Percentiles rank a stretch among this genome's conserved stretches.
phyloP scores from a whole-genome alignment of 176 grass and related monocot species.

The Typha latifolia region DNA sequence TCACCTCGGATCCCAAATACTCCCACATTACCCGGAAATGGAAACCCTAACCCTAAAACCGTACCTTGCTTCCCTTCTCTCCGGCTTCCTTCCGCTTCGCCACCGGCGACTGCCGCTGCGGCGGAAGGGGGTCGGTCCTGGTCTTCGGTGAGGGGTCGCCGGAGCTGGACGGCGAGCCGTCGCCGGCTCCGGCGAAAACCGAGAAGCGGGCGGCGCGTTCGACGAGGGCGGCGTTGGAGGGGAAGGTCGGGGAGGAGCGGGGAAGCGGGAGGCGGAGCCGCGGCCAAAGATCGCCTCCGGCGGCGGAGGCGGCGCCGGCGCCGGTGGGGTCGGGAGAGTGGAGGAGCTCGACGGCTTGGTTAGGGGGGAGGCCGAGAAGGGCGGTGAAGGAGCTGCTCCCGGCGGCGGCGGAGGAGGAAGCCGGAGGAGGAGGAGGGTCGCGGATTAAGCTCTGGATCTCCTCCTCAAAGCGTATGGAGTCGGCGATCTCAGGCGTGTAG shows the following conservation, averaged over 20 bases:
- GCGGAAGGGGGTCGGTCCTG: conserved; percentile 7
- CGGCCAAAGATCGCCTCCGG: conserved; percentile 20
- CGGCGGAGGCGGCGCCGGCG: background rate
- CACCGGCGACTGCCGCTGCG: background rate
- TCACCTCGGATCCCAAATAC: background rate
- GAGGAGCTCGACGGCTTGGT: conserved; percentile 38
- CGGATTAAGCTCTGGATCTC: conserved; percentile 28
- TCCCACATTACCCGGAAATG: background rate
- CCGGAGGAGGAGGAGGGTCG: background rate
- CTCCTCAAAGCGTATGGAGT: conserved; percentile 24
- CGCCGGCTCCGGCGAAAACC: conserved; percentile 26
- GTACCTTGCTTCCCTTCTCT: conserved; percentile 29
- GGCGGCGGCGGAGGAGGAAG: background rate
- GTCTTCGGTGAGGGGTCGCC: conserved; percentile 25
- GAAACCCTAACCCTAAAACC: background rate
- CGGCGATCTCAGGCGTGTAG: conserved; percentile 18
- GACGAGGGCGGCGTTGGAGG: conserved; percentile 48
- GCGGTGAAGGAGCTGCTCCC: conserved; percentile 15
- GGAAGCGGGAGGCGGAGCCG: conserved; percentile 24
- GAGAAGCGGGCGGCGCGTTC: conserved; percentile 52
- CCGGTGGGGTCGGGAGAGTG: conserved; percentile 47
- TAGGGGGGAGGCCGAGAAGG: conserved; percentile 17
- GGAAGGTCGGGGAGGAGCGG: conserved; percentile 35
- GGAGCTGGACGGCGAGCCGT: conserved; percentile 16
- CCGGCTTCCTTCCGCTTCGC: conserved; percentile 35